A percentile compares a stretch with the other conserved stretches of the same genome.
Conservation (phyloP, 2,329 filamentous ascomycete species). For the Fusarium coicis region DNA sequence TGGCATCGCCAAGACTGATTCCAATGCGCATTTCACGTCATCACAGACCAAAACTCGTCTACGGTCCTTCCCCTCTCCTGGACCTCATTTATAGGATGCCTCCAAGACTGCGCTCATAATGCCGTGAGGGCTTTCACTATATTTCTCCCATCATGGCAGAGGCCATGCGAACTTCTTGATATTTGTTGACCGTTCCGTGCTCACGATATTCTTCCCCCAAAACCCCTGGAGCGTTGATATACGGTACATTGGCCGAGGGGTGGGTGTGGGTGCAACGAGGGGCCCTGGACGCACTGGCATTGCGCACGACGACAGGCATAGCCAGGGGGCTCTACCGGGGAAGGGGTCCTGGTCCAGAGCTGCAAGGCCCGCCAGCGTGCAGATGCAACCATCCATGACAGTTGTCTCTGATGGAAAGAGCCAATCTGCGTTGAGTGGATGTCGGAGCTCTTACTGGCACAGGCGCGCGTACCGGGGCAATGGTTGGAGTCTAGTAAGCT, state of each 20-base stretch:
- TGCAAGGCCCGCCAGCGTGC: conserved; percentile 43
- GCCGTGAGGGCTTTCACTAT: neutral
- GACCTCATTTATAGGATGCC: neutral
- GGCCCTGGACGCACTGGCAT: conserved; percentile 13
- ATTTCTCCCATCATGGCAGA: neutral
- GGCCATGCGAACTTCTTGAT: conserved; percentile 15
- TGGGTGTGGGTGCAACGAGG: conserved; percentile 35
- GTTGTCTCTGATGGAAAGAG: conserved; percentile 35
- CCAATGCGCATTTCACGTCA: neutral
- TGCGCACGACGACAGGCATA: conserved; percentile 32
- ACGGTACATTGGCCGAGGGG: conserved; percentile 34
- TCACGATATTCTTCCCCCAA: conserved; percentile 2
- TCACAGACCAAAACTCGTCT: neutral
- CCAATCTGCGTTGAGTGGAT: conserved; percentile 38
- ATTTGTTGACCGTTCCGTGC: conserved; percentile 2
- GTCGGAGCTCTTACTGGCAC: conserved; percentile 38
- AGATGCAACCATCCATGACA: conserved; percentile 42
- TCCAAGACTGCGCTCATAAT: neutral
- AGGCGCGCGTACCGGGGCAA: conserved; percentile 41
- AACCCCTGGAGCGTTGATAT: conserved; percentile 41
- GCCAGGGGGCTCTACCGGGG: conserved; percentile 38
- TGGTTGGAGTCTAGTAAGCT: conserved; percentile 39
- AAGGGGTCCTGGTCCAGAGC: conserved; percentile 34
- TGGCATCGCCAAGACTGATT: conserved; percentile 16
- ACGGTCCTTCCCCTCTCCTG: neutral